These are phyloP conservation scores for Pleurostoma richardsiae DNA, from an alignment of 2,329 filamentous ascomycete species.

Conservation along the genomic window DNA sequence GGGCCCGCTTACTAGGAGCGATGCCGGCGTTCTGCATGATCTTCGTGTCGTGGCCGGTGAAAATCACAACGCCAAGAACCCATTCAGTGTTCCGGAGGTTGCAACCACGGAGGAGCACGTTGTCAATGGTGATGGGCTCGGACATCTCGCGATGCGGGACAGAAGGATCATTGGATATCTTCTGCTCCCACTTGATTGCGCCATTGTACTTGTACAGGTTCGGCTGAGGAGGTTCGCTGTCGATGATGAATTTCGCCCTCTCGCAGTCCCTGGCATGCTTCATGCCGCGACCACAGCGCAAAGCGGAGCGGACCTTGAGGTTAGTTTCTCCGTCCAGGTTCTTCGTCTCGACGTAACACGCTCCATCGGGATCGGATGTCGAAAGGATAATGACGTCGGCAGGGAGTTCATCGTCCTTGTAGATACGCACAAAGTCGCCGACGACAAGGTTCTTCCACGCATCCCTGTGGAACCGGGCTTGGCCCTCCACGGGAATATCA, in stretches of 20 bases:
- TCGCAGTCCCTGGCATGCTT: conserved; percentile 92
- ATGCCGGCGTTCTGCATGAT: conserved; percentile 99
- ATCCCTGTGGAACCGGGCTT: conserved; percentile 84
- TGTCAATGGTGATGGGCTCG: conserved; percentile 92
- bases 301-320: conserved; percentile 85
- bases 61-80: conserved; percentile 87
- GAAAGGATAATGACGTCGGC: conserved; percentile 90
- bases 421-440: conserved; percentile 92
- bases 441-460: conserved; percentile 94
- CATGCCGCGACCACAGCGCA: conserved; percentile 77
- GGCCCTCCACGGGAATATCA: conserved; percentile 57
- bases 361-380: conserved; percentile 88
- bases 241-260: conserved; percentile 76
- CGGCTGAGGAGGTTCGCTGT: conserved; percentile 86
- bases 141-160: conserved; percentile 71
- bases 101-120: conserved; percentile 87
- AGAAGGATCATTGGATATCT: conserved; percentile 56
- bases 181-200: conserved; percentile 81
- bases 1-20: conserved; percentile 88
- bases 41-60: conserved; percentile 94
- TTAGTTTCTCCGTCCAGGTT: conserved; percentile 98
- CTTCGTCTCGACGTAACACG: conserved; percentile 97
- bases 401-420: conserved; percentile 92
- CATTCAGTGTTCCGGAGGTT: conserved; percentile 94
- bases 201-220: conserved; percentile 96